A percentile compares a stretch with the other conserved stretches of the same genome.
These are phyloP conservation scores for Hyphopichia khmerensis DNA, from an alignment of 1,139 yeast genomes.

Conservation along the genomic window DNA sequence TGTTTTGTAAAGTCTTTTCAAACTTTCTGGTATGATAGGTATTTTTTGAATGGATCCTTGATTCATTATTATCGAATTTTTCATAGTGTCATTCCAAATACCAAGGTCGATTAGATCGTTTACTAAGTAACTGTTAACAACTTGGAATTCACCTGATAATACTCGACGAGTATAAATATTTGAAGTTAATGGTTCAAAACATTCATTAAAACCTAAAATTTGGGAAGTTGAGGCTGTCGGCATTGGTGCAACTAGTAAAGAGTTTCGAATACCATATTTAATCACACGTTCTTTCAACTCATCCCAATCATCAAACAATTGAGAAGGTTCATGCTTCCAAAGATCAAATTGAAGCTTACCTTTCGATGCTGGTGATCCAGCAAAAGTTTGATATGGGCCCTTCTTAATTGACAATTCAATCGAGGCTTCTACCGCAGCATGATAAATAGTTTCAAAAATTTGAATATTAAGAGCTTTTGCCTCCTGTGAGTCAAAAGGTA, in stretches of 20 bases:
- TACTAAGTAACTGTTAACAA: conserved; percentile 79
- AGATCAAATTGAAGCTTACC: conserved; percentile 78
- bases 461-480: conserved; percentile 73
- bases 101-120: conserved; percentile 82
- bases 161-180: conserved; percentile 87
- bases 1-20: conserved; percentile 82
- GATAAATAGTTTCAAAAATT: conserved; percentile 87
- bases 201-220: conserved; percentile 84
- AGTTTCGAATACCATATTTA: conserved; percentile 73
- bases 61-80: conserved; percentile 72
- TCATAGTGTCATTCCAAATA: conserved; percentile 78
- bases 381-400: conserved; percentile 68
- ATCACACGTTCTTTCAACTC: conserved; percentile 57
- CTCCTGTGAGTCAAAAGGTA: conserved; percentile 76
- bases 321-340: conserved; percentile 76
- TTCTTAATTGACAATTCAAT: conserved; percentile 64
- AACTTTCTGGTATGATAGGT: conserved; percentile 70
- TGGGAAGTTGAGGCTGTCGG: conserved; percentile 95
- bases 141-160: conserved; percentile 84
- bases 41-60: conserved; percentile 87
- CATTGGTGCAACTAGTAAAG: conserved; percentile 87
- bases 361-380: conserved; percentile 81
- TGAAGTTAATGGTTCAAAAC: conserved; percentile 90
- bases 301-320: conserved; percentile 73
- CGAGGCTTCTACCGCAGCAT: conserved; percentile 81